Percentiles rank a stretch among this genome's conserved stretches.
Evolutionary conservation across 768 basidiomycete species (phyloP).

Genomic region (Neoboletus brunneissimus): DNA sequence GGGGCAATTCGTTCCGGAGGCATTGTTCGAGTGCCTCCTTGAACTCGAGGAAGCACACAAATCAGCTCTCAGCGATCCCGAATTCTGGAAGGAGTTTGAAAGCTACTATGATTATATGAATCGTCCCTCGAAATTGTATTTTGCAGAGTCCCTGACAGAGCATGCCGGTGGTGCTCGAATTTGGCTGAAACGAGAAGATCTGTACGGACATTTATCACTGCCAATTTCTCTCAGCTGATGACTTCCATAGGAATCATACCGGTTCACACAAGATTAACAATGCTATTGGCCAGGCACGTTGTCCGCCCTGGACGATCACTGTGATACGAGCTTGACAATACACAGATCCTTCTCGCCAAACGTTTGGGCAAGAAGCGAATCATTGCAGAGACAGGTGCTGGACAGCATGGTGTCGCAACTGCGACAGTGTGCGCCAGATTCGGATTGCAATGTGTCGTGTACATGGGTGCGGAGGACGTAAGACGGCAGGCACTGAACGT

Average conservation of each 20-base stretch:
- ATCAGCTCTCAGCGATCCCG: conserved; percentile 79
- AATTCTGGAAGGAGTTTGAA: conserved; percentile 90
- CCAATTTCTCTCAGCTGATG: conserved; percentile 2
- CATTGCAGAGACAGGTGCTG: conserved; percentile 98
- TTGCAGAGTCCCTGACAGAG: conserved; percentile 87
- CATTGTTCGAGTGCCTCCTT: conserved; percentile 86
- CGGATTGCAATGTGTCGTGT: conserved; percentile 91
- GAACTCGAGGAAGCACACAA: conserved; percentile 93
- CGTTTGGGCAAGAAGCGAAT: conserved; percentile 95
- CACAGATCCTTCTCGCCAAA: conserved; percentile 86
- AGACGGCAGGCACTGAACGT: conserved; percentile 95
- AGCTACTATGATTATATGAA: conserved; percentile 92
- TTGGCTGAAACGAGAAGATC: conserved; percentile 95
- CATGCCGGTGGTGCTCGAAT: conserved; percentile 91
- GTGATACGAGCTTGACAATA: background rate
- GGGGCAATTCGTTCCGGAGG: conserved; percentile 96
- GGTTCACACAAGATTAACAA: conserved; percentile 99
- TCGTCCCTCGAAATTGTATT: conserved; percentile 86
- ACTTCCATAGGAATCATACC: conserved; percentile 78
- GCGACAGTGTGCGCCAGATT: conserved; percentile 98
- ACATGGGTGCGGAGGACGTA: conserved; percentile 98
- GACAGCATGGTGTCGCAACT: conserved; percentile 98
- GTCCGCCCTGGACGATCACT: background rate
- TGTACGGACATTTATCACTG: conserved; percentile 45
- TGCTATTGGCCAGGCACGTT: conserved; percentile 84